Evolutionary conservation across 2,329 filamentous ascomycete species (phyloP).

Genomic region (Trichoderma guizhouense): DNA sequence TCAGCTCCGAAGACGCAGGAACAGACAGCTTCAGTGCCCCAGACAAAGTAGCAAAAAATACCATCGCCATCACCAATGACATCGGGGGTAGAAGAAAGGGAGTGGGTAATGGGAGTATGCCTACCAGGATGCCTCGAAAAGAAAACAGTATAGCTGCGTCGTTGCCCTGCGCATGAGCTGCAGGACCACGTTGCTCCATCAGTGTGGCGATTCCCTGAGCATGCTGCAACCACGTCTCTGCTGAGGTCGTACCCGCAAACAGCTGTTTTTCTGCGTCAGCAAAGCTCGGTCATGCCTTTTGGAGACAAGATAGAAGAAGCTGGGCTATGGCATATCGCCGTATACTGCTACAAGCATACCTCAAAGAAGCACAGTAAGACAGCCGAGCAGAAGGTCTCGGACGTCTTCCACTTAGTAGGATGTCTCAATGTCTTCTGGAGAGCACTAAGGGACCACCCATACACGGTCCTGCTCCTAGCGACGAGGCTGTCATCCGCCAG

Average conservation of each 20-base stretch:
- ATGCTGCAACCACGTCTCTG: slow-evolving; percentile 39
- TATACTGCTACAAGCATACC: slow-evolving; percentile 23
- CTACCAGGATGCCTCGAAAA: slow-evolving; percentile 37
- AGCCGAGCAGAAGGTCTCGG: slow-evolving; percentile 41
- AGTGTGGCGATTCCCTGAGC: slow-evolving; percentile 37
- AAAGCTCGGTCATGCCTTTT: background rate
- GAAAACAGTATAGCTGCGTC: slow-evolving; percentile 39
- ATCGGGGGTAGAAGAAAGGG: background rate
- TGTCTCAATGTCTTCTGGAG: slow-evolving; percentile 38
- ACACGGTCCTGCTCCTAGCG: slow-evolving; percentile 36
- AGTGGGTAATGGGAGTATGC: slow-evolving; percentile 18
- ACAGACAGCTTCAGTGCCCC: background rate
- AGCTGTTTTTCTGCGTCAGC: slow-evolving; percentile 29
- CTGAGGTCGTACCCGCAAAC: slow-evolving; percentile 40
- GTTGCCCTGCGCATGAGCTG: slow-evolving; percentile 33
- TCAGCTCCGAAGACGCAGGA: background rate
- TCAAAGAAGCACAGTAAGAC: slow-evolving; percentile 41
- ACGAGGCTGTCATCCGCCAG: slow-evolving; percentile 29
- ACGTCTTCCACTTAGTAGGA: slow-evolving; percentile 36
- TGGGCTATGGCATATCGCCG: background rate
- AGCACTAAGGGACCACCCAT: slow-evolving; percentile 35
- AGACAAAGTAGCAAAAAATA: background rate
- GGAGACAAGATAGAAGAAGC: background rate
- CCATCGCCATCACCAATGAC: background rate
- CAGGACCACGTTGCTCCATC: slow-evolving; percentile 39